Base-by-base conservation (phyloP, 2,329 filamentous ascomycete genomes). In the Colletotrichum sp. region DNA sequence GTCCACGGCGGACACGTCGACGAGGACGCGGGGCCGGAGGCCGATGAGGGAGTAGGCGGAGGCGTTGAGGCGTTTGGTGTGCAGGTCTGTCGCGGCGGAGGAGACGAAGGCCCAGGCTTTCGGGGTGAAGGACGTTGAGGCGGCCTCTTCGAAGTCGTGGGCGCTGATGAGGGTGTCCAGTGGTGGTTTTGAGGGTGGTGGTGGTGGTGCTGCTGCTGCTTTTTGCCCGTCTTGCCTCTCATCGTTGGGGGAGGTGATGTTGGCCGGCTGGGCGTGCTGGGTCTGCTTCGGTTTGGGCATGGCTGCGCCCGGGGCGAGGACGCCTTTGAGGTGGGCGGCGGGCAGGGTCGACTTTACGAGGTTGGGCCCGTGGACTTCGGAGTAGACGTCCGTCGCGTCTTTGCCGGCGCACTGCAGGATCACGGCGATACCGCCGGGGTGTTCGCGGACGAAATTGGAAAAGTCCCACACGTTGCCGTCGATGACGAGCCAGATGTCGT, bases 101-200 rank as follows among this genome's bases (percentile, higher is more conserved):
- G 91, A 93, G 80, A 92, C 90, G 80, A 94, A 94, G 1, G 92
- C 93, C 91, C 91, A 94, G n/a, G 92, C 90, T 80, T 94, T 94
- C 26, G 89, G 87, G 10, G 87, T 87, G 64, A 93, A 86, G 8
- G 88, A 89, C 30, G 85, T 84, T 18, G 88, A 87, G 6, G 92
- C 92, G 0, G 89, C 90, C 13, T 84, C 74, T 67, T 91, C 88
- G 80, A 94, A 94, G 83, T 94, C 92, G 76, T 92, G 86, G 8
- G 89, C 75, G 78, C 87, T 92, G 80, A 93, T 90, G 28, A 93
- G 80, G 13, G 86, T 88, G n/a, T 88, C 83, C 15, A 92, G 83
- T 4, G 89, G 87, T 5, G 89, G 88, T 72, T 88, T 89, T 9
- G 58, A 12, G 6, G 75, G 15, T 24, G 61, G 26, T 24, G 58